Evolutionary conservation across 768 basidiomycete genomes (phyloP), one percentile per base, ranked within the genome.

Genomic region (Dictyophora rubrovolvata): DNA sequence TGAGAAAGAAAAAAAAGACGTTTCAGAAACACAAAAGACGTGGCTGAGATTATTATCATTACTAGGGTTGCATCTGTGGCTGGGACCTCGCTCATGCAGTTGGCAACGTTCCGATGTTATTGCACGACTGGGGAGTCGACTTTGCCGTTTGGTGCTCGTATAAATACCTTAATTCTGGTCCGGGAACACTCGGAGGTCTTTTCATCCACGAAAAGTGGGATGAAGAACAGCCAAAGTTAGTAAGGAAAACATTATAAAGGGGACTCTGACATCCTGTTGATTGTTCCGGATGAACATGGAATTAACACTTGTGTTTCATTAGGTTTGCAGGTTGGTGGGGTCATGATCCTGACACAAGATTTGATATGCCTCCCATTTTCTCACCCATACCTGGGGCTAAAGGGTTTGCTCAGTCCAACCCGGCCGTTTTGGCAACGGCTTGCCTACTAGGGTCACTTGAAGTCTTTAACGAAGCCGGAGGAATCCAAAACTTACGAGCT

Each of bases 121-220:
- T 99, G 63, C 91, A 95, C 69, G 88, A 93, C 61, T 99, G 96
- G 95, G 76, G 81, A 64, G 87, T 91, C 65, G 96, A 99, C 71
- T 98, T 97, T 69, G 96, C 95, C 2, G 94, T 94, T 36, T 98
- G 95, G 92, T 99, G 96, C 71, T 89, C 93, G 34, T 99, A 98
- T 80, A 98, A 90, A 74, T 99, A 97, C 70, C 80, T 97, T 60
- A 98, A 97, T 73, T 87, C 93, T 17, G 92, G 95, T 5, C 93
- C 96, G 11, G 95, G 95, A 20, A 92, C 88, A n/a, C 94, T 98
- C 60, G 96, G 83, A n/a, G 95, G 94, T 5, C 76, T 94, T 59
- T 99, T 85, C 67, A 75, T 95, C 10, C 92, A 96, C 68, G 82
- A 87, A 59, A 86, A 82, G 69, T 92, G 89, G 89, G 74, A 78